Evolutionary conservation across 1,284 basidiomycete genomes (phyloP).

Genomic region (Puccinia novopanici): DNA sequence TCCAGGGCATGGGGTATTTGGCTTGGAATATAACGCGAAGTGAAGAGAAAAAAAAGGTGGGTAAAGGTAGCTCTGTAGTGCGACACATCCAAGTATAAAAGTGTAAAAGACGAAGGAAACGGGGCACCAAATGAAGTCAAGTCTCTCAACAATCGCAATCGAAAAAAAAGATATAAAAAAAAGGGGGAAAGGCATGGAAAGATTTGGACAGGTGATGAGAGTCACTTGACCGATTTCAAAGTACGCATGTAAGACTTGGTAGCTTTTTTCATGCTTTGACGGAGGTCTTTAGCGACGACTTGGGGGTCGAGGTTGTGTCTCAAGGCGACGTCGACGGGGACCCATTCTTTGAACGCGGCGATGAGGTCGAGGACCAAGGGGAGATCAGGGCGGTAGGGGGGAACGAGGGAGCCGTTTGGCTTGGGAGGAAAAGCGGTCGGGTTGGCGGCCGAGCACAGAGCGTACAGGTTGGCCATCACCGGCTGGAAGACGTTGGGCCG

Average conservation of each 20-base stretch:
- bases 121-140: no score
- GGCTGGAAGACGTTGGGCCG: constrained; percentile 44
- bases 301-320: constrained; percentile 41
- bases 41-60: no score
- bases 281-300: constrained; percentile 44
- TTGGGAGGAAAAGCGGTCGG: constrained; percentile 26
- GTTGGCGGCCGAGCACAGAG: constrained; percentile 23
- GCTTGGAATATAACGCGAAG: no score
- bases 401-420: constrained; percentile 14
- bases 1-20: no score
- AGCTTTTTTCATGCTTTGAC: constrained; percentile 46
- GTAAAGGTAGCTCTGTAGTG: no score
- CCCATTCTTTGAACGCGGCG: constrained; percentile 39
- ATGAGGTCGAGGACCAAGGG: constrained; percentile 29
- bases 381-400: constrained; percentile 12
- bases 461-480: constrained; percentile 38
- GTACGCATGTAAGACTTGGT: constrained; percentile 31
- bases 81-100: no score
- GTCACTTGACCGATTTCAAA: constrained; percentile 19
- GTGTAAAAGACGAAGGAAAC: no score
- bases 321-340: constrained; percentile 37
- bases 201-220: not conserved
- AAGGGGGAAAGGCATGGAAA: not conserved
- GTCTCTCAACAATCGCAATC: not conserved
- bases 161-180: not conserved